Evolutionary conservation across 495 filamentous ascomycete species (phyloP).

Genomic region (Talaromyces stipitatus): DNA sequence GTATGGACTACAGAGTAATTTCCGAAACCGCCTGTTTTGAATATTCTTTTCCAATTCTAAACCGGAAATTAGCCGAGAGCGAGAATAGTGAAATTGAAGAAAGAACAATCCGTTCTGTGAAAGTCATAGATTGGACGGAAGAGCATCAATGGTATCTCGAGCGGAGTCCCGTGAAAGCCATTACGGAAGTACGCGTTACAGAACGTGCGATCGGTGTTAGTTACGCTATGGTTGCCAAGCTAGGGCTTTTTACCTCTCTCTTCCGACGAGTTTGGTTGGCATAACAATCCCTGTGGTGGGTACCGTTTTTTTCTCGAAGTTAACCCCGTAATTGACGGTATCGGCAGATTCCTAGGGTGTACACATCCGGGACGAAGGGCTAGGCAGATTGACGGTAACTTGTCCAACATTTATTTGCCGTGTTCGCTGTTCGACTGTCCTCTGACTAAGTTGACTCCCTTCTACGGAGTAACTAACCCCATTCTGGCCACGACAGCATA

Average conservation of each 20-base stretch:
- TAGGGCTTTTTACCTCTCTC: neutral
- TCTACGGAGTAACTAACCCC: too few species aligned
- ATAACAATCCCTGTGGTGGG: neutral
- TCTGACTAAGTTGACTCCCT: too few species aligned
- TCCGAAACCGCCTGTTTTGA: neutral
- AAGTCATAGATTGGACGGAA: neutral
- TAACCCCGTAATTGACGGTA: neutral
- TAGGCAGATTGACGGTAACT: neutral
- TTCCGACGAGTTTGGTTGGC: neutral
- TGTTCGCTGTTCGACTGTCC: neutral
- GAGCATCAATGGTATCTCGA: neutral
- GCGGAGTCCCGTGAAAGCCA: neutral
- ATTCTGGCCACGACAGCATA: neutral
- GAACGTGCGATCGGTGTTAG: neutral
- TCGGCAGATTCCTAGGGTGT: neutral
- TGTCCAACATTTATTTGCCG: neutral
- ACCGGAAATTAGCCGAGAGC: neutral
- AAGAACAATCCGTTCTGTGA: neutral
- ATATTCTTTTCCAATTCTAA: neutral
- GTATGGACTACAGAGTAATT: too few species aligned
- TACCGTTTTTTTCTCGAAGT: neutral
- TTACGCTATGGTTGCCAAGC: neutral
- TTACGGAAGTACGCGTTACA: neutral
- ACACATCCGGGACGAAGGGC: neutral
- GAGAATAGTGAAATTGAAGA: neutral